Conservation (phyloP, 2,329 filamentous ascomycete species). For the Cytospora piceicola region DNA sequence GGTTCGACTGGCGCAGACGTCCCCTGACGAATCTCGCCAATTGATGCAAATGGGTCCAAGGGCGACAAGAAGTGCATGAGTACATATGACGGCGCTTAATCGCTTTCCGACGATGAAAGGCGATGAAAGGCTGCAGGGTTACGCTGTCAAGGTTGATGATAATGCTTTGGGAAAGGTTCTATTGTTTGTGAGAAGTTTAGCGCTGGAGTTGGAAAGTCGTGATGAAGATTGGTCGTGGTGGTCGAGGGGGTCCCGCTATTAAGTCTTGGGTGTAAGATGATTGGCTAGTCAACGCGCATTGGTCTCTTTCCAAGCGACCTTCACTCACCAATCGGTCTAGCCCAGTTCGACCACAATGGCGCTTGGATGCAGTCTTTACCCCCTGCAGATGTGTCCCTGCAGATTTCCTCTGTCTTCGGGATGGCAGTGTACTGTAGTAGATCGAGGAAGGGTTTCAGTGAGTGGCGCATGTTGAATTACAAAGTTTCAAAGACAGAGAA, state of each 20-base stretch:
- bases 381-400: constrained; percentile 15
- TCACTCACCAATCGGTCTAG: constrained; percentile 26
- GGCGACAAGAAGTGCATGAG: constrained; percentile 4
- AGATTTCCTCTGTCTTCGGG: background rate
- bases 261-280: constrained; percentile 26
- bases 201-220: constrained; percentile 1
- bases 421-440: background rate
- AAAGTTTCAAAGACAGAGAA: background rate
- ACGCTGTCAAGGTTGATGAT: constrained; percentile 9
- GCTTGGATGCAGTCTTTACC: constrained; percentile 3
- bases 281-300: constrained; percentile 7
- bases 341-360: constrained; percentile 14
- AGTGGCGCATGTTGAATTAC: background rate
- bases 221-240: background rate
- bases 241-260: background rate
- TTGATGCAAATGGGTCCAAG: constrained; percentile 14
- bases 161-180: background rate
- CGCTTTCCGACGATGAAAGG: background rate
- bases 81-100: constrained; percentile 28
- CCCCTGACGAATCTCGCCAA: constrained; percentile 29
- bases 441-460: background rate
- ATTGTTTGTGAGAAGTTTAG: constrained; percentile 10
- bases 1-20: constrained; percentile 29
- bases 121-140: constrained; percentile 3
- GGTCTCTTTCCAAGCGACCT: constrained; percentile 23